phyloP scores from a whole-genome alignment of 2,329 filamentous ascomycete species.

The Neofusicoccum laricinum region DNA sequence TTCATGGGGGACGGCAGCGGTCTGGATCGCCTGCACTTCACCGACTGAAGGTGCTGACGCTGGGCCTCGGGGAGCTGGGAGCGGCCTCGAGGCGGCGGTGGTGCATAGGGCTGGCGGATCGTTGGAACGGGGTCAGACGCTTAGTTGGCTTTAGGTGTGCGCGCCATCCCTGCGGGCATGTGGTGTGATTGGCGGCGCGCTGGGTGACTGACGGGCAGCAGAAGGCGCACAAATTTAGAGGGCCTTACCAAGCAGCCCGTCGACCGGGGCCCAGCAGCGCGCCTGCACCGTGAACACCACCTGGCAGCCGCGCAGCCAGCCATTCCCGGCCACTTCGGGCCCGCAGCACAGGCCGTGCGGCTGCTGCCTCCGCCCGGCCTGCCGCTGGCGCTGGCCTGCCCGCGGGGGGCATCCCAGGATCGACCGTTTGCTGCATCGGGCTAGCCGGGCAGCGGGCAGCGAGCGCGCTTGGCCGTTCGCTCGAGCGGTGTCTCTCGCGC shows the following conservation, averaged over 20 bases:
- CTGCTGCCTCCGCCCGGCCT: not conserved
- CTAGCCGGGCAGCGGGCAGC: too few relatives aligned
- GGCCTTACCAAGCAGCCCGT: not conserved
- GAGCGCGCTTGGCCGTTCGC: not conserved
- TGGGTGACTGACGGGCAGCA: not conserved
- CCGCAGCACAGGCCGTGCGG: not conserved
- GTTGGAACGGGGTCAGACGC: slow-evolving; percentile 25
- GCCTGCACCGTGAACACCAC: not conserved
- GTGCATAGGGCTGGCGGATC: slow-evolving; percentile 29
- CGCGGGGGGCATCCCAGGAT: too few relatives aligned
- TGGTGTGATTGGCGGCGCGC: not conserved
- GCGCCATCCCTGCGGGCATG: slow-evolving; percentile 1
- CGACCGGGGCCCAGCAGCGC: not conserved
- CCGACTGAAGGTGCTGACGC: slow-evolving; percentile 11
- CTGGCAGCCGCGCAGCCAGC: not conserved
- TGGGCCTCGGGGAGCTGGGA: slow-evolving; percentile 6
- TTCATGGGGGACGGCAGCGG: not conserved
- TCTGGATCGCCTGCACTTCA: slow-evolving; percentile 7
- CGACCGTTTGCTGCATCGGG: too few relatives aligned
- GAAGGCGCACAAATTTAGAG: not conserved
- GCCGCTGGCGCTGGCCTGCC: not conserved
- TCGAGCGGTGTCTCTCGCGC: not conserved
- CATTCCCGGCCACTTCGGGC: not conserved
- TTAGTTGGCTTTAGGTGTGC: slow-evolving; percentile 20
- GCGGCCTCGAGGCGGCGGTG: slow-evolving; percentile 12